Conservation (phyloP, 352 stramenopile species). For the Phytopythium kandeliae region DNA sequence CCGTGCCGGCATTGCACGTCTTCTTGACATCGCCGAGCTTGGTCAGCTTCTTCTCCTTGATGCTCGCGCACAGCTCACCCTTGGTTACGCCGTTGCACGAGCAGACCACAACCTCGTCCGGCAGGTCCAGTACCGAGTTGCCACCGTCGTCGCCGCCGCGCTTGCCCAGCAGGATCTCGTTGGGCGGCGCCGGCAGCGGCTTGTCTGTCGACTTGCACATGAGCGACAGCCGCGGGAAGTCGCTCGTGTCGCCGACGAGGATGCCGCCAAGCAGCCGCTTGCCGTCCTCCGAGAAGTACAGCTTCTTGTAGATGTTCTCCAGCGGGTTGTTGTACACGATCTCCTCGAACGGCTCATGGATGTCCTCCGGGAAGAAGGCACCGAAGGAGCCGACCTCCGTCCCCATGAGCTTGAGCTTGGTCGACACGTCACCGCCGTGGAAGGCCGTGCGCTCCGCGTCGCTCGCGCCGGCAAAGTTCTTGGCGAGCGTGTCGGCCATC, state of each 20-base stretch:
- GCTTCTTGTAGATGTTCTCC: constrained; percentile 88
- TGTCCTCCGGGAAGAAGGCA: constrained; percentile 72
- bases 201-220: constrained; percentile 56
- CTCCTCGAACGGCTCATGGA: constrained; percentile 58
- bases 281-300: constrained; percentile 88
- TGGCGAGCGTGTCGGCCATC: constrained; percentile 86
- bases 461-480: constrained; percentile 48
- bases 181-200: constrained; percentile 38
- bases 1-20: constrained; percentile 82
- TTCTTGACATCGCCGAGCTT: constrained; percentile 78
- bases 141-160: constrained; percentile 19
- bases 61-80: constrained; percentile 62
- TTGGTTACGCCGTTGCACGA: constrained; percentile 92
- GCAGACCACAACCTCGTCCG: constrained; percentile 85
- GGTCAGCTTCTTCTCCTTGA: constrained; percentile 73
- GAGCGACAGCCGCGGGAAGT: constrained; percentile 79
- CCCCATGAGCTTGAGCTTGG: constrained; percentile 93
- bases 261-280: constrained; percentile 83
- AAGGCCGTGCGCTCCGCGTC: constrained; percentile 43
- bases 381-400: constrained; percentile 92
- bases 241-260: constrained; percentile 87
- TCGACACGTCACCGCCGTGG: constrained; percentile 86
- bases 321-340: constrained; percentile 90
- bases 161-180: constrained; percentile 57
- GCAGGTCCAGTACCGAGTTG: constrained; percentile 42